Conservation (phyloP, 148 eudicot genomes). For the Pouteria glomerata region DNA sequence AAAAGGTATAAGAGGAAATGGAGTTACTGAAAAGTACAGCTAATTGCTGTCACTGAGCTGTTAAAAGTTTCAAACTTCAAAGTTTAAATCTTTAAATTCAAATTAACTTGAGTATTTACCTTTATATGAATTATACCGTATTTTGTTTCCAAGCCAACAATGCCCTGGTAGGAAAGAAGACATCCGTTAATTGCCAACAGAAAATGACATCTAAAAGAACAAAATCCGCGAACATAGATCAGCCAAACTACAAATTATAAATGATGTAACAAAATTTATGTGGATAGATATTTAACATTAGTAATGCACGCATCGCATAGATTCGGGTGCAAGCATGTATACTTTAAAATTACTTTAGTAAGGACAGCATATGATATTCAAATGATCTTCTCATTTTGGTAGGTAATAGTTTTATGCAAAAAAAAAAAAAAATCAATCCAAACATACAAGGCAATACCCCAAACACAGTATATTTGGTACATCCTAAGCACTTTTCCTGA, state of each 20-base stretch:
- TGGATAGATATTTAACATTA: too few species aligned
- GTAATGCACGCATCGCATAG: background rate
- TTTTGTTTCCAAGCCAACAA: conserved; percentile 72
- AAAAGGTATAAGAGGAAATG: too few species aligned
- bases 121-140: conserved; percentile 78
- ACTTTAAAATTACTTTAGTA: too few species aligned
- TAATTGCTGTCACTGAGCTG: too few species aligned
- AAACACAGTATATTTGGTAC: background rate
- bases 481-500: too few species aligned
- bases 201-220: background rate
- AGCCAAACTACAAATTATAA: background rate
- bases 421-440: background rate
- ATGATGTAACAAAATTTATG: background rate
- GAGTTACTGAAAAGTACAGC: too few species aligned
- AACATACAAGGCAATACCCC: background rate
- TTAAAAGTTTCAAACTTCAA: too few species aligned
- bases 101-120: conserved; percentile 55
- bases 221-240: background rate
- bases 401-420: background rate
- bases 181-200: too few species aligned
- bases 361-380: too few species aligned
- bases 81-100: too few species aligned
- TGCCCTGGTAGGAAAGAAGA: conserved; percentile 53
- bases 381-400: too few species aligned
- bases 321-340: background rate